Base-by-base conservation (phyloP, 2,329 filamentous ascomycete species). In the Diplodia corticola region DNA sequence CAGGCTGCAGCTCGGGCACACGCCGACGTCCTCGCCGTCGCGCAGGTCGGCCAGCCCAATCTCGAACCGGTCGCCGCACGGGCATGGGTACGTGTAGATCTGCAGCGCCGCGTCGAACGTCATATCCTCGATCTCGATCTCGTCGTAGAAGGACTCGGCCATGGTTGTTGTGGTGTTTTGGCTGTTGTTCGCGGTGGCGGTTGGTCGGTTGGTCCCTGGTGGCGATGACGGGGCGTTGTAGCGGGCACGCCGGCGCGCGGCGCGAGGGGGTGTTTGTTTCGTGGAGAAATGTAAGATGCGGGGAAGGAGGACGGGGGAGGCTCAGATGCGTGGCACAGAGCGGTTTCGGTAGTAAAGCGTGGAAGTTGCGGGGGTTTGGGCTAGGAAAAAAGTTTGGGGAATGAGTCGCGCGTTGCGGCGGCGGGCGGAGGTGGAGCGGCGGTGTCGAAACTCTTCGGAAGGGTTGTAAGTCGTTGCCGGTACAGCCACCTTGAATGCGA, bases 61-160 rank as follows among this genome's bases (percentile, higher is more conserved):
- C 81, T 97, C 91, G 81, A 99, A 99, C 68, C 91, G 88, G 81
- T 99, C 95, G 82, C 95, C 95, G 80, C 95, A 99, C 1, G 95
- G 95, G 78, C 95, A 99, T 15, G 95, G 95, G 78, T 96, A 97
- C 80, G 94, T 91, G 82, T 97, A 99, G 72, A 97, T 89, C 78
- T 97, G 90, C 48, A 93, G 85, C 4, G 85, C 84, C 54, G 88
- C 82, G 79, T 97, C 93, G 78, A 87, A 97, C 74, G 91, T 95
- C 93, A 97, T 96, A 79, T 97, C 93, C 79, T 97, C 93, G 81
- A 97, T 96, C 78, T 97, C 93, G 79, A 97, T 94, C 80, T 97
- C 94, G 75, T 98, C 94, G 83, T 97, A 98, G 77, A 97, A 91
- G 70, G 89, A 87, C 64, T 66, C 64, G 49, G 64, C 33, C 66